Conservation (phyloP, 1,284 basidiomycete species). For the Sanghuangporus baumii region DNA sequence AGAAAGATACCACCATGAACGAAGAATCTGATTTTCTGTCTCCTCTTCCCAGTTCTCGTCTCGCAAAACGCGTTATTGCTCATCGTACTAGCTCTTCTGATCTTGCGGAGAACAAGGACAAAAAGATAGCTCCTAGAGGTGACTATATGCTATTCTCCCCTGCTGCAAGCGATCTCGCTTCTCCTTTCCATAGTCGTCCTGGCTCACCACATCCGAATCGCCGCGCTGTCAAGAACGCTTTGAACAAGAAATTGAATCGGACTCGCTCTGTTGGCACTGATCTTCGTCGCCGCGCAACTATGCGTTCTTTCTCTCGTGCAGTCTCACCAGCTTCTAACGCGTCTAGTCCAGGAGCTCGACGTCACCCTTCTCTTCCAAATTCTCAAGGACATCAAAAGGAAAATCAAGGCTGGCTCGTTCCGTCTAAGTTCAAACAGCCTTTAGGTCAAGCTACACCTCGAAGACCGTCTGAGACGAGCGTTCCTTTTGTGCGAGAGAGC, state of each 20-base stretch:
- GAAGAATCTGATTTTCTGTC: conserved; percentile 27
- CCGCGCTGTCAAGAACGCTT: conserved; percentile 16
- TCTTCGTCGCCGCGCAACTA: conserved; percentile 14
- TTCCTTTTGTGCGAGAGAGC: conserved; percentile 13
- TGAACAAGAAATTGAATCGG: conserved; percentile 25
- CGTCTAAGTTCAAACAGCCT: conserved; percentile 9
- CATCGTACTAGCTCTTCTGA: conserved; percentile 16
- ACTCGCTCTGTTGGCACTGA: conserved; percentile 27
- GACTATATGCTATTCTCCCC: not conserved
- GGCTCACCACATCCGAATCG: conserved; percentile 34
- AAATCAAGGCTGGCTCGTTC: conserved; percentile 14
- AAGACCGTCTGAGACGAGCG: not conserved
- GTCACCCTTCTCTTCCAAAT: conserved; percentile 12
- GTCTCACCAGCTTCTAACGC: conserved; percentile 14
- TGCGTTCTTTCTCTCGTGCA: conserved; percentile 15
- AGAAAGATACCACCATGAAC: not conserved
- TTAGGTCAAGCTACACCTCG: conserved; percentile 1
- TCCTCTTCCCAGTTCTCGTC: conserved; percentile 35
- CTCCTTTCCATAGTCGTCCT: conserved; percentile 37
- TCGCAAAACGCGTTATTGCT: conserved; percentile 14
- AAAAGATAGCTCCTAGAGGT: not conserved
- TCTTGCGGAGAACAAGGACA: conserved; percentile 40
- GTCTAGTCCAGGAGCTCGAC: conserved; percentile 8
- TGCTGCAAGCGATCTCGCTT: conserved; percentile 27
- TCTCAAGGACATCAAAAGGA: conserved; percentile 2